Percentiles rank a stretch among this genome's conserved stretches.
Conservation (phyloP, 805 yeast species). For the Zygosaccharomyces lentus region DNA sequence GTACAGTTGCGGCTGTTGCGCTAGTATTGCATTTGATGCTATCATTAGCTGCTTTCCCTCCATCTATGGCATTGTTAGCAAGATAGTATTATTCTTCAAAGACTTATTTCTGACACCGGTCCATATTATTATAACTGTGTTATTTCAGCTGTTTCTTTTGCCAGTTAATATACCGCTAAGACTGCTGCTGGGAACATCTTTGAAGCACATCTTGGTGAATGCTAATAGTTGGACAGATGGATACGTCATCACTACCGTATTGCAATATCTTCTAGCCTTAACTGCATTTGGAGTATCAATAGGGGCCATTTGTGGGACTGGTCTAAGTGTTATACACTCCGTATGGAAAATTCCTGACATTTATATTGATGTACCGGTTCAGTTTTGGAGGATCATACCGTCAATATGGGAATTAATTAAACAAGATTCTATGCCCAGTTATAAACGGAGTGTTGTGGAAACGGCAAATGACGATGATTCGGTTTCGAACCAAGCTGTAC, state of each 20-base stretch:
- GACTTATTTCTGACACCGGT: constrained; percentile 17
- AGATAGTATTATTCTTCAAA: neutral
- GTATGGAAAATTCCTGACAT: constrained; percentile 22
- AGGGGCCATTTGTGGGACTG: constrained; percentile 21
- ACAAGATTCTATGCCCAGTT: neutral
- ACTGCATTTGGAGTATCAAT: constrained; percentile 19
- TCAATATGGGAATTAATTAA: neutral
- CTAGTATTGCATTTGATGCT: constrained; percentile 6
- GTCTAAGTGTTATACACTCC: constrained; percentile 24
- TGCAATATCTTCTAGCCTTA: constrained; percentile 27
- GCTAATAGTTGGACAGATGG: constrained; percentile 14
- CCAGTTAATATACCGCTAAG: constrained; percentile 30
- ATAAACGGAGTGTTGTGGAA: neutral
- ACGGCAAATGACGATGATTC: neutral
- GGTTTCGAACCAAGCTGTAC: neutral
- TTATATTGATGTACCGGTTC: constrained; percentile 17
- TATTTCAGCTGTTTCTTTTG: constrained; percentile 17
- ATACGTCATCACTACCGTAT: constrained; percentile 16
- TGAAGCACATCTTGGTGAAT: constrained; percentile 17
- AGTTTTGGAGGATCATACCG: constrained; percentile 11
- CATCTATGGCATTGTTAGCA: neutral
- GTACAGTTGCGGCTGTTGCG: constrained; percentile 11
- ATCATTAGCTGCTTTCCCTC: neutral
- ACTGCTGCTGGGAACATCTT: constrained; percentile 23
- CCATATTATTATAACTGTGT: constrained; percentile 16